A percentile compares a stretch with the other conserved stretches of the same genome.
Conservation (phyloP, 805 yeast species). For the Spathaspora boniae region DNA sequence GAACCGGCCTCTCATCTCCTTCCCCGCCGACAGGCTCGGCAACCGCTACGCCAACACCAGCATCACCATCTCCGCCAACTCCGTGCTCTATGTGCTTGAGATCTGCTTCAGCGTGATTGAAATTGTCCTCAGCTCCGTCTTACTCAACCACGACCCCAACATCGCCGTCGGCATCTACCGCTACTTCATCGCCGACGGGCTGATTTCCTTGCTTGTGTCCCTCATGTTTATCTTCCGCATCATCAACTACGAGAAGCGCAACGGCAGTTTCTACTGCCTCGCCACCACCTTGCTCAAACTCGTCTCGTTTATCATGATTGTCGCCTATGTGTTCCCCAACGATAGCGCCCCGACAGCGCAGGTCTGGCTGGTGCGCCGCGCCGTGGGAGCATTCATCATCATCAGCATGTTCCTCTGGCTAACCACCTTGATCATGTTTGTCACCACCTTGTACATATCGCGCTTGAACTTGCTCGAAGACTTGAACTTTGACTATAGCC, state of each 20-base stretch:
- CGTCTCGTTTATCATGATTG: slow-evolving; percentile 31
- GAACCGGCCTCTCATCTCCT: slow-evolving; percentile 27
- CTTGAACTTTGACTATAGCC: slow-evolving; percentile 29
- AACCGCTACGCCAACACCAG: slow-evolving; percentile 12
- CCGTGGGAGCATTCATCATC: slow-evolving; percentile 34
- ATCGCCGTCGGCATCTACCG: slow-evolving; percentile 26
- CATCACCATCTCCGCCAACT: slow-evolving; percentile 23
- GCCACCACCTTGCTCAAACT: slow-evolving; percentile 31
- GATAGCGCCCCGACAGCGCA: slow-evolving; percentile 15
- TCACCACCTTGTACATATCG: slow-evolving; percentile 38
- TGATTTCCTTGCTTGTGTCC: slow-evolving; percentile 30
- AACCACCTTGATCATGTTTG: slow-evolving; percentile 31
- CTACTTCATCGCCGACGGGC: slow-evolving; percentile 35
- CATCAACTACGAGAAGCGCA: slow-evolving; percentile 36
- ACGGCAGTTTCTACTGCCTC: slow-evolving; percentile 39
- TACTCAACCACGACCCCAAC: slow-evolving; percentile 21
- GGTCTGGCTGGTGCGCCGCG: slow-evolving; percentile 31
- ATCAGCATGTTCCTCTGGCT: slow-evolving; percentile 39
- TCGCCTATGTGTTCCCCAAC: slow-evolving; percentile 24
- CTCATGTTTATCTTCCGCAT: slow-evolving; percentile 32
- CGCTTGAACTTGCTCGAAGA: slow-evolving; percentile 30
- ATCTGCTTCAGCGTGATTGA: slow-evolving; percentile 24
- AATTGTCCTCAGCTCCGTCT: slow-evolving; percentile 23
- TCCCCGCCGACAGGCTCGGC: slow-evolving; percentile 13
- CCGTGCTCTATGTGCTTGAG: slow-evolving; percentile 30